Base-by-base conservation (phyloP, 2,329 filamentous ascomycete genomes). In the Fusarium oligoseptatum region DNA sequence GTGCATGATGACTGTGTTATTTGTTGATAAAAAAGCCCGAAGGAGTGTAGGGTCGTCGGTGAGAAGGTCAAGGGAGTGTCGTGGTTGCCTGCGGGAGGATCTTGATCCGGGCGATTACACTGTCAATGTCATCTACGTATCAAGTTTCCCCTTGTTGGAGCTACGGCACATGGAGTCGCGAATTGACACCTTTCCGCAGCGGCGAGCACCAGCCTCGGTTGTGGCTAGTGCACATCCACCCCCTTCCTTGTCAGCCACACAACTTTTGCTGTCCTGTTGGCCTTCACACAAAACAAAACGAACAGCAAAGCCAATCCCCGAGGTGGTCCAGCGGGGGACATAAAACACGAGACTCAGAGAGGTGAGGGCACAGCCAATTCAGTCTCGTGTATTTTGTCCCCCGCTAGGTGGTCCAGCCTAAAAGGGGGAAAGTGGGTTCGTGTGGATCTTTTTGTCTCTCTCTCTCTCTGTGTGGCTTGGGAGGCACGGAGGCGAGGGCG, bases 171-270 rank as follows among this genome's bases (percentile, higher is more conserved):
- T 74, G 65, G 71, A 73, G 63, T 71, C n/a, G 36, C 71, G 76
- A 80, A 80, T 78, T 81, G 77, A 81, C 79, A 80, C 79, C 77
- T 79, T 78, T 81, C 74, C 74, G 70, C 70, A 71, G 64, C 64
- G 37, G 37, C 57, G 65, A 68, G 55, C 41, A 39, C 58, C 65
- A 58, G 61, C 48, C 24, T n/a, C 24, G 15, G 14, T 27, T 52
- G 48, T 32, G 48, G 48, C 48, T 52, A 6, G 41, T 48, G 58
- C 34, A 50, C 56, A 8, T 1, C 36, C 10, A 17, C 41, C 41
- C 15, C 27, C 27, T 29, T 29, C 29, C 22, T 48, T 48, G 14
- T 43, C 48, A 76, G 70, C 77, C 77, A 73, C 68, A 50, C 45
- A 50, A 50, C 45, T 50, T 50, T 50, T 70, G 70, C 75, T 75